phyloP scores from a whole-genome alignment of 805 yeast species.

The Brettanomyces nanus region DNA sequence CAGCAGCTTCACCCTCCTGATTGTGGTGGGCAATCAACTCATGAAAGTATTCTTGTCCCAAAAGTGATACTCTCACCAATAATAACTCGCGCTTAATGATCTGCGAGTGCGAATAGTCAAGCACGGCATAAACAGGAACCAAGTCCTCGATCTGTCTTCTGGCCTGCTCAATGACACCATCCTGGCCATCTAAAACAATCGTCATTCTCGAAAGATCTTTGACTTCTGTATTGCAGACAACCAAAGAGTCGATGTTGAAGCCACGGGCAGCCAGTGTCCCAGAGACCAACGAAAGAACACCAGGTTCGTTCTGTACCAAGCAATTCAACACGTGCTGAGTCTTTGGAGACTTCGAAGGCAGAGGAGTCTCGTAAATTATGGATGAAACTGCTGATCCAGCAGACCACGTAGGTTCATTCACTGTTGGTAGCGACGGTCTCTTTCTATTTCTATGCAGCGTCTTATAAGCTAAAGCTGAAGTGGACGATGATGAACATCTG shows the following conservation, averaged over 20 bases:
- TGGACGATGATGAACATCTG: constrained; percentile 47
- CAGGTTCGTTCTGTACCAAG: constrained; percentile 97
- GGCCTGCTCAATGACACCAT: constrained; percentile 95
- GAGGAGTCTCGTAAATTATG: constrained; percentile 86
- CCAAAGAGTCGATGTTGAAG: constrained; percentile 94
- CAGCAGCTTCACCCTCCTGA: constrained; percentile 35
- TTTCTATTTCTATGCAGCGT: constrained; percentile 77
- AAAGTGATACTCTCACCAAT: constrained; percentile 81
- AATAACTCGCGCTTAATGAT: constrained; percentile 87
- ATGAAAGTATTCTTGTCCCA: constrained; percentile 98
- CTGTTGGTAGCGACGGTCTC: constrained; percentile 86
- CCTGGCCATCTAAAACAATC: constrained; percentile 87
- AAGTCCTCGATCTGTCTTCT: constrained; percentile 96
- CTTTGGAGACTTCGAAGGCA: constrained; percentile 49
- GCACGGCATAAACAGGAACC: constrained; percentile 96
- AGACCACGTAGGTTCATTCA: constrained; percentile 91
- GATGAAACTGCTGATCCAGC: constrained; percentile 97
- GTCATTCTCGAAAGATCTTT: constrained; percentile 96
- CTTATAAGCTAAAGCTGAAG: constrained; percentile 92
- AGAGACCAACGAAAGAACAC: constrained; percentile 87
- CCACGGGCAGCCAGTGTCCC: constrained; percentile 98
- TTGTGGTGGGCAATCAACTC: constrained; percentile 85
- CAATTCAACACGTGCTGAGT: constrained; percentile 92
- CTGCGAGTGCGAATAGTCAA: constrained; percentile 86
- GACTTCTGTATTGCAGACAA: constrained; percentile 94